Evolutionary conservation across 179 eudicot genomes (phyloP), one percentile per base, ranked within the genome.

Genomic region (Nepenthes alata): DNA sequence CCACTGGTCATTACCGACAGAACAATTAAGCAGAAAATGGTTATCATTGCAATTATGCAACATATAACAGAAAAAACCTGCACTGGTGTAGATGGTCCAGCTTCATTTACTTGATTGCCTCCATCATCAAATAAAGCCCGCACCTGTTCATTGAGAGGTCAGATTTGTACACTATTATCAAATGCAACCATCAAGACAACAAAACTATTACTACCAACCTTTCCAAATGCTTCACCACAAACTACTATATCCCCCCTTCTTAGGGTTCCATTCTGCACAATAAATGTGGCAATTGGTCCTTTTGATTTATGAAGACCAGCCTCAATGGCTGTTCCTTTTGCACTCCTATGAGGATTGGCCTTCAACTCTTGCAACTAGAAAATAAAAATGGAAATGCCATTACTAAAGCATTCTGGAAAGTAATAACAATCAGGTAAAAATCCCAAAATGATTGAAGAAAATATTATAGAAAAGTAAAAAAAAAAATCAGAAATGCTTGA

Each of bases 161-260:
- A 55, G 15, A 34, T 25, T 2, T 6, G 34, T 34, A 5, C 6
- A 4, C 4, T 11, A 35, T 11, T 25, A 9, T 55, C 11, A 55
- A 55, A 34, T 36, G 53, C 12, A 50, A 34, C 39, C 58, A 34
- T 5, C 11, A 2, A 13, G 11, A 14, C 47, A 41, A 48, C 59
- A 61, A 14, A 55, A 62, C 60, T 51, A 35, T 35, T 15, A 61
- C 66, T 11, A 65, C 86, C 64, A 75, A 91, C 98, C 95, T 93
- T 93, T 75, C 98, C 98, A 76, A 79, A 86, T 37, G 98, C 95
- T 81, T 85, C 96, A 36, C 98, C 98, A 64, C 98, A 89, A 71
- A 78, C 88, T 51, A 93, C 81, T 35, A 80, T 53, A 68, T 93
- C 95, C 61, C 98, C 98, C 69, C 57, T 81, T 78, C 69, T 93